These are phyloP conservation scores for Globisporangium middletonii DNA, from an alignment of 352 stramenopile genomes.

Conservation along the genomic window DNA sequence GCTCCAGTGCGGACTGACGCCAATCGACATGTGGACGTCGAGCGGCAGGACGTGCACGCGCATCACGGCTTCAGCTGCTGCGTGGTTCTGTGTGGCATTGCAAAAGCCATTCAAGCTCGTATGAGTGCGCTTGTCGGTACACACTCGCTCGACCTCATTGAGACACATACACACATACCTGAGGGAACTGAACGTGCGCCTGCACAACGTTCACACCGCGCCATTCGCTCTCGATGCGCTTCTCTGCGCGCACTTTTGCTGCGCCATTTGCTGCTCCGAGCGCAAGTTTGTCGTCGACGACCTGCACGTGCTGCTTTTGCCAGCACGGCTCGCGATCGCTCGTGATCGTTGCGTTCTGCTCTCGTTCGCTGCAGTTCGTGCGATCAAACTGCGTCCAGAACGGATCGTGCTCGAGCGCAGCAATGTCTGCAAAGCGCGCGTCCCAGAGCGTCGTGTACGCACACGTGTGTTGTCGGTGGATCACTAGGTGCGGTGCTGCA, in stretches of 20 bases:
- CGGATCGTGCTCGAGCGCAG: constrained; percentile 14
- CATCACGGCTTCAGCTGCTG: constrained; percentile 18
- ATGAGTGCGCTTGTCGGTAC: background rate
- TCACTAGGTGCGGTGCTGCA: background rate
- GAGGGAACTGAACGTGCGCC: constrained; percentile 5
- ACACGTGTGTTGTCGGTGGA: constrained; percentile 32
- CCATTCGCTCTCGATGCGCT: constrained; percentile 3
- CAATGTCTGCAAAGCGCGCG: constrained; percentile 12
- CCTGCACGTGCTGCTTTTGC: constrained; percentile 12
- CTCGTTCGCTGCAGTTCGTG: constrained; percentile 8
- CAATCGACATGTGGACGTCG: constrained; percentile 23
- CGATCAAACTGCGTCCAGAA: constrained; percentile 12
- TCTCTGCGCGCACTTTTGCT: constrained; percentile 6
- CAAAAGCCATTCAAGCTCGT: too few relatives aligned
- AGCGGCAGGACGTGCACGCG: constrained; percentile 18
- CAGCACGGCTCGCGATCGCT: constrained; percentile 12
- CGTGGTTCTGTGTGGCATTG: background rate
- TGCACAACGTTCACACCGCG: constrained; percentile 9
- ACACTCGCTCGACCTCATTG: background rate
- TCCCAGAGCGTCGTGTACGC: constrained; percentile 29
- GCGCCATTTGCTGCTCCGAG: constrained; percentile 2
- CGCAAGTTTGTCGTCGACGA: constrained; percentile 5
- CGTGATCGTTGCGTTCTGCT: background rate
- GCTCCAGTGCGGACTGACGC: constrained; percentile 4
- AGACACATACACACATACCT: constrained; percentile 2